Evolutionary conservation across 2,329 filamentous ascomycete species (phyloP), one percentile per base, ranked within the genome.

Genomic region (Blumeria hordei): DNA sequence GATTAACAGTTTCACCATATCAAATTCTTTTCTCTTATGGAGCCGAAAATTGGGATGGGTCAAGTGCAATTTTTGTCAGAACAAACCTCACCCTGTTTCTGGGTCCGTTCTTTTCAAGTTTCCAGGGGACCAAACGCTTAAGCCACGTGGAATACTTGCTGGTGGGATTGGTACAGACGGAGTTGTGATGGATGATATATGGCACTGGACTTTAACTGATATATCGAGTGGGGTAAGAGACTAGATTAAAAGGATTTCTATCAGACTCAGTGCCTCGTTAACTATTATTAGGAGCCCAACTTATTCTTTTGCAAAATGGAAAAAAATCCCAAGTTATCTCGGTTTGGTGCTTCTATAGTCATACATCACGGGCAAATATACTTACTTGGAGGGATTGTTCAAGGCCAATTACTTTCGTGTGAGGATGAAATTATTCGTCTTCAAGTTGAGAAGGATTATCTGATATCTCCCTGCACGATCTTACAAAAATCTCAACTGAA

Each of bases 101-200:
- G 63, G 64, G 11, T 56, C 59, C n/a, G 57, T 57, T 21, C 57
- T 65, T 39, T 41, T 57, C 28, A 47, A 53, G 3, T 39, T 60
- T 45, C 49, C 57, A 6, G 14, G 53, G 10, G 8, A 55, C 28
- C 47, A 61, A 49, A 62, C 67, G 28, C 65, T 66, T 45, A 14
- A n/a, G 36, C 63, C 59, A 4, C 73, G 73, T 55, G 88, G 88
- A 0, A 65, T 90, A 1, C 61, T 92, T 1, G 70, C 78, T 16
- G 88, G 88, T 16, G 88, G 88, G 0, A 81, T 93, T 62, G 71
- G 73, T 21, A 68, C 68, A 41, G 73, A 81, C 63, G 85, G 83
- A 3, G 70, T 73, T 8, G 70, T 93, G 12, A 68, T 78, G 18
- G 69, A 74, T 44, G 76, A 81, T 56, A 70, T 80, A 12, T 81